A percentile compares a stretch with the other conserved stretches of the same genome.
These are phyloP conservation scores for Mrakia blollopis DNA, from an alignment of 768 basidiomycete genomes.

Conservation along the genomic window DNA sequence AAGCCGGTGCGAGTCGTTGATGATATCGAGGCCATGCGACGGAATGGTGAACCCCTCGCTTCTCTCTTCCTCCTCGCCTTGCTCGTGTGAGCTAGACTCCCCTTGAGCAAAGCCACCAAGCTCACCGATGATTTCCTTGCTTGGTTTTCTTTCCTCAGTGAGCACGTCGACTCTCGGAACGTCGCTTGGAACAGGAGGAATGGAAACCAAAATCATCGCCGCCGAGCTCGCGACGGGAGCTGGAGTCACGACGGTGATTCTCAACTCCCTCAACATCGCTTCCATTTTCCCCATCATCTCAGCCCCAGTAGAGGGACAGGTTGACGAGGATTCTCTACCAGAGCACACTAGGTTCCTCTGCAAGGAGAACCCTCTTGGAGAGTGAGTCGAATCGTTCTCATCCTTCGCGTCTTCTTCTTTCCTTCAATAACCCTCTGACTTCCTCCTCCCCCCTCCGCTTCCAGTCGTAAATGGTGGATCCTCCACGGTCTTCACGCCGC, in stretches of 20 bases:
- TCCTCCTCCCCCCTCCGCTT: slow-evolving; percentile 47
- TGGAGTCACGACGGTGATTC: slow-evolving; percentile 86
- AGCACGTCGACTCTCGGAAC: slow-evolving; percentile 89
- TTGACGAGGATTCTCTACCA: slow-evolving; percentile 48
- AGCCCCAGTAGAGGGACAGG: background rate
- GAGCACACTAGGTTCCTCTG: slow-evolving; percentile 79
- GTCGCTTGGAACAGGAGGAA: slow-evolving; percentile 91
- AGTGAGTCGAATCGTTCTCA: slow-evolving; percentile 38
- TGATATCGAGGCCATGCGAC: slow-evolving; percentile 73
- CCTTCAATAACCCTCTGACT: background rate
- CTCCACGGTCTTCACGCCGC: slow-evolving; percentile 88
- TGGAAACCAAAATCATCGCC: slow-evolving; percentile 98
- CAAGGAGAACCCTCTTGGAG: slow-evolving; percentile 41
- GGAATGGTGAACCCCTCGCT: slow-evolving; percentile 57
- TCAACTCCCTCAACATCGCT: slow-evolving; percentile 70
- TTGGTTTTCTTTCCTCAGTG: slow-evolving; percentile 51
- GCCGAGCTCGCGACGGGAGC: slow-evolving; percentile 95
- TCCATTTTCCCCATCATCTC: slow-evolving; percentile 77
- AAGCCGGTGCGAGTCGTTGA: slow-evolving; percentile 73
- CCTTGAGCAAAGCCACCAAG: background rate
- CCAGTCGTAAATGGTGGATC: slow-evolving; percentile 91
- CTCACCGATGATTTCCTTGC: background rate
- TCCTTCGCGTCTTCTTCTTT: background rate
- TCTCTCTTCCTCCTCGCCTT: background rate
- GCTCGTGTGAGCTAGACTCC: background rate